phyloP scores from a whole-genome alignment of 2,329 filamentous ascomycete species.

The Neonectria ditissima region DNA sequence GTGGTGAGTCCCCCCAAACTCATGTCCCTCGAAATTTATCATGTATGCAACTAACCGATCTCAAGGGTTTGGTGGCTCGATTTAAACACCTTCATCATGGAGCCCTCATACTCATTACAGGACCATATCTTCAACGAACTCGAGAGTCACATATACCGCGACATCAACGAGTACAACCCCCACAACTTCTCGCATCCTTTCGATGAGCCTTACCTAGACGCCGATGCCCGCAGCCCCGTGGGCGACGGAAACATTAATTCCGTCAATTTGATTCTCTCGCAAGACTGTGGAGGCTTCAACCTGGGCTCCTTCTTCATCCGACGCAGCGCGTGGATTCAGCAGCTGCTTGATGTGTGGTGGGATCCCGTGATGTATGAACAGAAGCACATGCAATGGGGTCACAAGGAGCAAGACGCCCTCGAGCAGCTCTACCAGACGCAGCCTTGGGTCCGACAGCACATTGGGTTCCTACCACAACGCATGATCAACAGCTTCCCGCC shows the following conservation, averaged over 20 bases:
- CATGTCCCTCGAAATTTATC: not conserved
- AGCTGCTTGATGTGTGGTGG: slow-evolving; percentile 97
- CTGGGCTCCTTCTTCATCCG: slow-evolving; percentile 94
- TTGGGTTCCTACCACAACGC: slow-evolving; percentile 90
- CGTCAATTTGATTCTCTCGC: slow-evolving; percentile 88
- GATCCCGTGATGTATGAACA: slow-evolving; percentile 98
- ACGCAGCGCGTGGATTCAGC: slow-evolving; percentile 89
- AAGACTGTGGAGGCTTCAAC: slow-evolving; percentile 97
- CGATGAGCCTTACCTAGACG: slow-evolving; percentile 79
- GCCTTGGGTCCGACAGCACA: slow-evolving; percentile 90
- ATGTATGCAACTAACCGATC: slow-evolving; percentile 31
- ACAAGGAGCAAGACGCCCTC: slow-evolving; percentile 97
- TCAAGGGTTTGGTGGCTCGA: slow-evolving; percentile 99
- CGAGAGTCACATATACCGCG: slow-evolving; percentile 81
- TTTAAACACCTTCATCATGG: slow-evolving; percentile 98
- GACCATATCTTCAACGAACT: slow-evolving; percentile 89
- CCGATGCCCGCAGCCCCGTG: slow-evolving; percentile 74
- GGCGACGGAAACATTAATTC: slow-evolving; percentile 84
- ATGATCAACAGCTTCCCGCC: slow-evolving; percentile 94
- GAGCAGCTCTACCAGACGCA: slow-evolving; percentile 93
- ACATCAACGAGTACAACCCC: slow-evolving; percentile 97
- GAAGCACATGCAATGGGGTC: slow-evolving; percentile 98
- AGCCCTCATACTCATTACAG: slow-evolving; percentile 90
- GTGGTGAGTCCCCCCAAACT: slow-evolving; percentile 73
- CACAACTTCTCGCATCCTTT: slow-evolving; percentile 92